These are phyloP conservation scores for Pseudognaphalium luteoalbum DNA, from an alignment of 129 eudicot species.

Conservation along the genomic window DNA sequence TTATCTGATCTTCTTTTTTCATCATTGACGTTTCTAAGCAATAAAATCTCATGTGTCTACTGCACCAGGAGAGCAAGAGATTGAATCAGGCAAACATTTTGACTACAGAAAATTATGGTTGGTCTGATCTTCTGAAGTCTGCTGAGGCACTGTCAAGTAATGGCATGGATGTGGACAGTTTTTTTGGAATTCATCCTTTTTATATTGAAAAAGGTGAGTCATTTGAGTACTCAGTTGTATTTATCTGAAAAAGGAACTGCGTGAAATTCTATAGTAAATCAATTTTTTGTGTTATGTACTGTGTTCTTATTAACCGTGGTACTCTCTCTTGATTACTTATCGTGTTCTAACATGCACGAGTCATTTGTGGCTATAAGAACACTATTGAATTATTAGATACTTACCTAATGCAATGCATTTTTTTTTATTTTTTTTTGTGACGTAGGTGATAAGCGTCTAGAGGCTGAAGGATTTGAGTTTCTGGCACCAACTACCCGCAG, in stretches of 20 bases:
- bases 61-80: slow-evolving; percentile 45
- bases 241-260: background rate
- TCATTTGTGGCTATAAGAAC: background rate
- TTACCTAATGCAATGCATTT: slow-evolving; percentile 7
- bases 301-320: too few relatives aligned
- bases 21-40: background rate
- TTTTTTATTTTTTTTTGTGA: background rate
- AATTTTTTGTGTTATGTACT: background rate
- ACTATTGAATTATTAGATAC: background rate
- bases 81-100: slow-evolving; percentile 37
- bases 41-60: background rate
- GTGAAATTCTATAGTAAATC: background rate
- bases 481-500: slow-evolving; percentile 85
- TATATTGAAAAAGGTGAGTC: slow-evolving; percentile 76
- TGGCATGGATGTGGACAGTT: slow-evolving; percentile 48
- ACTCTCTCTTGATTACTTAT: background rate
- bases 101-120: slow-evolving; percentile 51
- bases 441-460: slow-evolving; percentile 50
- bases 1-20: background rate
- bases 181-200: slow-evolving; percentile 88
- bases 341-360: background rate
- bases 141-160: slow-evolving; percentile 32
- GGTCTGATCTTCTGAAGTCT: slow-evolving; percentile 45
- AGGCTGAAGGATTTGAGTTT: slow-evolving; percentile 66
- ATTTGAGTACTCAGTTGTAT: background rate